Evolutionary conservation across 228 moss, liverwort and hornwort species (phyloP).

Genomic region (Sphagnum magellanicum): DNA sequence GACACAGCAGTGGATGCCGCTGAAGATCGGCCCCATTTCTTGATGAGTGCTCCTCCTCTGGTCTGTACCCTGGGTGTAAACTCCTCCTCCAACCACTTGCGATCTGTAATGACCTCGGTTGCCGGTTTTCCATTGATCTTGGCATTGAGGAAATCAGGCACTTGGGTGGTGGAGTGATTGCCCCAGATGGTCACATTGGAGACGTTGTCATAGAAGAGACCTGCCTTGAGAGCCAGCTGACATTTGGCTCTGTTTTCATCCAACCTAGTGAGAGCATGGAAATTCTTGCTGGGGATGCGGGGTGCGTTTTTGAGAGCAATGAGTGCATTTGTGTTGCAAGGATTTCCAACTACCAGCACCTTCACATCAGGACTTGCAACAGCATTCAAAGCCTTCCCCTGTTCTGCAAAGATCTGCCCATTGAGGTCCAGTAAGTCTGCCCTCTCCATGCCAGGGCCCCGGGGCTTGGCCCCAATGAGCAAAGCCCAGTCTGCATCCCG

Average conservation of each 20-base stretch:
- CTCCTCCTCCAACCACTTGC: conserved; percentile 84
- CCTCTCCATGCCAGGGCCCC: conserved; percentile 89
- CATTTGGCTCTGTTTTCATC: conserved; percentile 98
- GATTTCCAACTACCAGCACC: conserved; percentile 90
- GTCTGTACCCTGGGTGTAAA: conserved; percentile 89
- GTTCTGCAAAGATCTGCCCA: conserved; percentile 75
- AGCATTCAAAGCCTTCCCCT: conserved; percentile 74
- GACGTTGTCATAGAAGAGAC: conserved; percentile 97
- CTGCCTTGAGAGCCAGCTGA: conserved; percentile 87
- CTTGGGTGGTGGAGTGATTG: conserved; percentile 94
- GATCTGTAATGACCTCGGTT: conserved; percentile 77
- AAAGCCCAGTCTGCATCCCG: conserved; percentile 87
- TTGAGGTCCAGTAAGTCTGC: conserved; percentile 83
- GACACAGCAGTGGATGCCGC: conserved; percentile 97
- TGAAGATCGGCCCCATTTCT: conserved; percentile 94
- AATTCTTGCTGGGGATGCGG: conserved; percentile 59
- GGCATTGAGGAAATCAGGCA: conserved; percentile 92
- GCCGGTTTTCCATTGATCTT: conserved; percentile 64
- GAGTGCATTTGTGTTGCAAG: conserved; percentile 91
- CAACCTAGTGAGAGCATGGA: conserved; percentile 85
- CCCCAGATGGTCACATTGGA: conserved; percentile 97
- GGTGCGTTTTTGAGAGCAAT: conserved; percentile 94
- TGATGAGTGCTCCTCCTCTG: conserved; percentile 81
- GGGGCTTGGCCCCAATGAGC: conserved; percentile 88
- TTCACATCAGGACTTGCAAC: conserved; percentile 81